Base-by-base conservation (phyloP, 2,329 filamentous ascomycete species). In the Ceratocystiopsis minuta region DNA sequence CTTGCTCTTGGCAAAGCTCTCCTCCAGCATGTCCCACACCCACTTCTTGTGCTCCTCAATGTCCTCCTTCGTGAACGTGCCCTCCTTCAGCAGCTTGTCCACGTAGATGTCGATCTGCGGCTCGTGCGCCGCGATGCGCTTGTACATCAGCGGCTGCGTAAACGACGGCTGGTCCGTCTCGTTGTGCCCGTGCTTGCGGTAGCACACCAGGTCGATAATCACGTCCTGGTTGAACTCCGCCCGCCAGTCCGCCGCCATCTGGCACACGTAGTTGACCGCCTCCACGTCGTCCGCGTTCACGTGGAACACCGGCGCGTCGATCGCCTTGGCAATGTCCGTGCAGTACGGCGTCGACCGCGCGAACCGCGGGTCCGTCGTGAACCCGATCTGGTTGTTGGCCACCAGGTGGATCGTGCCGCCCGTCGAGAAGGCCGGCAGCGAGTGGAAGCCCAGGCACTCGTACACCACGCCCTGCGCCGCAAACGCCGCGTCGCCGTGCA, bases 71-170 rank as follows among this genome's bases (percentile, higher is more conserved):
- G 84, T 94, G 66, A 98, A 98, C 42, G 83, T 93, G 53, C 87
- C 85, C 56, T 95, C 87, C 48, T 85, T 70, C 36, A 95, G 69
- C 42, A 98, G 78, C 69, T 94, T 83, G 56, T 93, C 75, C 51
- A 90, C 75, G 59, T 98, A 98, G 55, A 84, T 83, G 57, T 93
- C 80, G 45, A 98, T 78, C 58, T 90, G 83, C 37, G 80, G 76
- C 49, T 80, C 72, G 60, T 96, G 85, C 46, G 79, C 71, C 52
- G 78, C 74, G 57, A 98, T 96, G 55, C 82, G 83, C 78, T 96
- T 95, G 75, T 98, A 98, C 90, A 98, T 98, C 52, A 95, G 67
- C 35, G 90, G 90, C 61, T 98, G 90, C n/a, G 90, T 98, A 70
- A 98, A 98, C 35, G 88, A 94, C 38, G 90, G 90, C 69, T 98